Evolutionary conservation across 108 stramenopile genomes (phyloP), one percentile per base, ranked within the genome.

Genomic region (Skeletonema marinoi): DNA sequence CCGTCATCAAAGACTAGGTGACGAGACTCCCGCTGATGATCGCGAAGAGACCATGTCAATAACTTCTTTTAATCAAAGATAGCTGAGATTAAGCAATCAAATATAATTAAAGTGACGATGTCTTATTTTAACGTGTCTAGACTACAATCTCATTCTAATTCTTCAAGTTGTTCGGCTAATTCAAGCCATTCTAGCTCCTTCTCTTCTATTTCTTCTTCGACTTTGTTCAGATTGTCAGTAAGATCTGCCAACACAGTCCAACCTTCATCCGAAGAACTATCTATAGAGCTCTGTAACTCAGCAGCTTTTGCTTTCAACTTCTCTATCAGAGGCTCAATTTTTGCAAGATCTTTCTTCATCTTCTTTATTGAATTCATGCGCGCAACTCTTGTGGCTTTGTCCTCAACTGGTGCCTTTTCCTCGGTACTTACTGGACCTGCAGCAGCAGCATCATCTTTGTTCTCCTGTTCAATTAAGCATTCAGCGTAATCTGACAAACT

Each of bases 101-200:
- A 56, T 25, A 25, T 25, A 56, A 56, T 9, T 56, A 25, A 29
- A 25, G 21, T 56, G 25, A 10, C n/a, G 1, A n/a, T 2, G 17
- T 56, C 54, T n/a, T 9, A 3, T 25, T 2, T 56, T 29, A 56
- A 7, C 19, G 0, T 41, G 17, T 56, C 19, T 56, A 56, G 25
- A 39, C 39, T 41, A 71, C 80, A 42, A 42, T 71, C 64, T 29
- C 71, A 69, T 48, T 81, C 80, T n/a, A 81, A 75, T 33, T 9
- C 51, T 38, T 74, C 73, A 31, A 83, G 51, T 32, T 73, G 61
- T 74, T 95, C 93, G 1, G 89, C 91, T 8, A 95, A 59, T 46
- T 91, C 93, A 59, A 95, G 69, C 93, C 93, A 95, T 67, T 84
- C 75, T 65, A 89, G 72, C 77, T 94, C 93, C 70, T 91, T 92